Conservation (phyloP, 148 eudicot species). For the Vaccinium vitisidaea region DNA sequence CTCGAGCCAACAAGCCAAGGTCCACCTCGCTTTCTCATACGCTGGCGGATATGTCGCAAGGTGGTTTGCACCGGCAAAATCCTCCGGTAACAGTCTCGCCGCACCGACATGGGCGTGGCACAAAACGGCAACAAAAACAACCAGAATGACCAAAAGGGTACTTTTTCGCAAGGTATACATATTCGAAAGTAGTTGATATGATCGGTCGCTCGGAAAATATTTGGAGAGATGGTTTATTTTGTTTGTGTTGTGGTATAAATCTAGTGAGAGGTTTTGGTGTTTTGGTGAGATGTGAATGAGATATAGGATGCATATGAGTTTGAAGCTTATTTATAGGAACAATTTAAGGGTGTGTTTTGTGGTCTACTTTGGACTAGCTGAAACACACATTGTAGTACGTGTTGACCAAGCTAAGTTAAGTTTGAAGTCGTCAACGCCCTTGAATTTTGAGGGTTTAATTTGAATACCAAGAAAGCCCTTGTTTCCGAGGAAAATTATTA, state of each 20-base stretch:
- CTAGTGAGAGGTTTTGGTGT: neutral
- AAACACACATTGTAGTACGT: neutral
- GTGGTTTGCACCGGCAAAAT: slow-evolving; percentile 14
- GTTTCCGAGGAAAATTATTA: no score
- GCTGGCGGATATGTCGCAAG: slow-evolving; percentile 1
- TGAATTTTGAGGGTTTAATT: no score
- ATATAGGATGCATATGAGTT: neutral
- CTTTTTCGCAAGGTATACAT: slow-evolving; percentile 5
- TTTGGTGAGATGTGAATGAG: neutral
- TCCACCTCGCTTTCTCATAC: slow-evolving; percentile 10
- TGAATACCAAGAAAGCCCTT: no score
- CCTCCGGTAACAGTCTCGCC: slow-evolving; percentile 11
- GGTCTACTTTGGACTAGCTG: neutral
- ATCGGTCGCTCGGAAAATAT: no score
- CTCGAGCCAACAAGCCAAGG: slow-evolving; percentile 19
- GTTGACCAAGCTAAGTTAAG: no score
- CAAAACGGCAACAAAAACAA: neutral
- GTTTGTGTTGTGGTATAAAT: neutral
- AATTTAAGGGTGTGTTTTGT: neutral
- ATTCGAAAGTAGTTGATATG: neutral
- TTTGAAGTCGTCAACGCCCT: no score
- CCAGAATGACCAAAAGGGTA: slow-evolving; percentile 11
- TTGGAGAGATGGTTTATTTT: neutral
- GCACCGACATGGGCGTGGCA: slow-evolving; percentile 8
- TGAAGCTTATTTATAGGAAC: neutral